Evolutionary conservation across 2,329 filamentous ascomycete genomes (phyloP).

Genomic region (Fusarium nelsonii): DNA sequence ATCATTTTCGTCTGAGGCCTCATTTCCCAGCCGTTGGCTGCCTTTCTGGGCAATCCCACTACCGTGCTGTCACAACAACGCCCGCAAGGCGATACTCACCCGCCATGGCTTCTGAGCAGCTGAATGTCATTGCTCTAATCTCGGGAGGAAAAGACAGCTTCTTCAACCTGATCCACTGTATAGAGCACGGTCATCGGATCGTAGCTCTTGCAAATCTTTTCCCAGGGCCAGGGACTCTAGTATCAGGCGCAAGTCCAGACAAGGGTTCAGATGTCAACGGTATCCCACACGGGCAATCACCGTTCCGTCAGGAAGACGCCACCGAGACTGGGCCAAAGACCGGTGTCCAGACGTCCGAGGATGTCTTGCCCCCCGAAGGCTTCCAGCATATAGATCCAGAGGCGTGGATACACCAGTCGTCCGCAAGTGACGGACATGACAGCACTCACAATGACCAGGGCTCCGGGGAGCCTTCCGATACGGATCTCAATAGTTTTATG

Average conservation of each 20-base stretch:
- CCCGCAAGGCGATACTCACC: slow-evolving; percentile 7
- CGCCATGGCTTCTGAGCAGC: slow-evolving; percentile 58
- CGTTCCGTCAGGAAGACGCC: slow-evolving; percentile 31
- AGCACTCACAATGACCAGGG: slow-evolving; percentile 14
- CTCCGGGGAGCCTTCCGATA: slow-evolving; percentile 46
- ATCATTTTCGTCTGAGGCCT: slow-evolving; percentile 7
- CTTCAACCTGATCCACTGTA: slow-evolving; percentile 91
- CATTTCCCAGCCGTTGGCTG: slow-evolving; percentile 17
- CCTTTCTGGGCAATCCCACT: slow-evolving; percentile 6
- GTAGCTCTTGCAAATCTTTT: slow-evolving; percentile 92
- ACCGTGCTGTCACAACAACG: slow-evolving; percentile 8
- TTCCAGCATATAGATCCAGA: slow-evolving; percentile 44
- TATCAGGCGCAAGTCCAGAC: slow-evolving; percentile 14
- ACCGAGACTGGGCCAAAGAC: slow-evolving; percentile 18
- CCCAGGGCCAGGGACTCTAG: slow-evolving; percentile 53
- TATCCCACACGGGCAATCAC: slow-evolving; percentile 20
- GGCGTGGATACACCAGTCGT: slow-evolving; percentile 34
- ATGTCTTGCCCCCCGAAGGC: slow-evolving; percentile 33
- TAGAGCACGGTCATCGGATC: slow-evolving; percentile 84
- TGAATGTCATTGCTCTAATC: slow-evolving; percentile 90
- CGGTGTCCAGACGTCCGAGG: slow-evolving; percentile 7
- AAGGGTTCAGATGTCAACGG: slow-evolving; percentile 9
- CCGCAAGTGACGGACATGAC: slow-evolving; percentile 14
- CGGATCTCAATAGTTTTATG: slow-evolving; percentile 95
- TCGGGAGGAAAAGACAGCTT: slow-evolving; percentile 98